phyloP scores from a whole-genome alignment of 176 grass and related monocot species.

The Chloris gayana region DNA sequence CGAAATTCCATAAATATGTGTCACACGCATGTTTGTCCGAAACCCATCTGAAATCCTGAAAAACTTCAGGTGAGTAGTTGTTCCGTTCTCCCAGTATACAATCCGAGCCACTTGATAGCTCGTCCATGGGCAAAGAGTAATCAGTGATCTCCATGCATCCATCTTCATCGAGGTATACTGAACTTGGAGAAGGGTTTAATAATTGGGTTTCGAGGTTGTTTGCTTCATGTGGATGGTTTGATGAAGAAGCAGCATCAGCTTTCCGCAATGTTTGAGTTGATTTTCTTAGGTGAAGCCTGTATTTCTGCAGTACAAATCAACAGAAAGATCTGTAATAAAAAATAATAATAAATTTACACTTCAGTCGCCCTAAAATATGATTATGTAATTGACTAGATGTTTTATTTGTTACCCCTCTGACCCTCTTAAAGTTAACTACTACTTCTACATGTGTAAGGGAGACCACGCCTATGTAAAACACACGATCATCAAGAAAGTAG shows the following conservation, averaged over 20 bases:
- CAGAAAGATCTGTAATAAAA: not conserved
- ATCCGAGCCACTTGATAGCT: slow-evolving; percentile 42
- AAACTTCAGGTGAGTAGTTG: not conserved
- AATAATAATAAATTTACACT: not conserved
- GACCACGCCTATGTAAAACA: not conserved
- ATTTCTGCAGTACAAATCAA: slow-evolving; percentile 31
- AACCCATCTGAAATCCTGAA: slow-evolving; percentile 37
- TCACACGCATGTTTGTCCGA: slow-evolving; percentile 33
- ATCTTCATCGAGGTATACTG: slow-evolving; percentile 31
- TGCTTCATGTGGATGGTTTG: slow-evolving; percentile 11
- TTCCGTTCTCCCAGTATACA: slow-evolving; percentile 35
- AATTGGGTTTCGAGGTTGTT: not conserved
- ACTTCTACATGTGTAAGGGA: not conserved
- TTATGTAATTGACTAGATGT: too few species aligned
- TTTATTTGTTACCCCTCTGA: not conserved
- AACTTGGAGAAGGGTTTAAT: not conserved
- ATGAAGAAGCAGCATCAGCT: not conserved
- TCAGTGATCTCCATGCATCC: slow-evolving; percentile 39
- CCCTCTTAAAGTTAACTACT: not conserved
- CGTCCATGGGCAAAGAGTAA: slow-evolving; percentile 36
- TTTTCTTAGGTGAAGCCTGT: slow-evolving; percentile 29
- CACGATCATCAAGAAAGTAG: not conserved
- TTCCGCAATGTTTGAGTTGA: slow-evolving; percentile 5
- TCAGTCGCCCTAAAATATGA: too few species aligned
- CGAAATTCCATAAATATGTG: slow-evolving; percentile 38